Evolutionary conservation across 768 basidiomycete genomes (phyloP).

Genomic region (Hygrocybe coccinea): DNA sequence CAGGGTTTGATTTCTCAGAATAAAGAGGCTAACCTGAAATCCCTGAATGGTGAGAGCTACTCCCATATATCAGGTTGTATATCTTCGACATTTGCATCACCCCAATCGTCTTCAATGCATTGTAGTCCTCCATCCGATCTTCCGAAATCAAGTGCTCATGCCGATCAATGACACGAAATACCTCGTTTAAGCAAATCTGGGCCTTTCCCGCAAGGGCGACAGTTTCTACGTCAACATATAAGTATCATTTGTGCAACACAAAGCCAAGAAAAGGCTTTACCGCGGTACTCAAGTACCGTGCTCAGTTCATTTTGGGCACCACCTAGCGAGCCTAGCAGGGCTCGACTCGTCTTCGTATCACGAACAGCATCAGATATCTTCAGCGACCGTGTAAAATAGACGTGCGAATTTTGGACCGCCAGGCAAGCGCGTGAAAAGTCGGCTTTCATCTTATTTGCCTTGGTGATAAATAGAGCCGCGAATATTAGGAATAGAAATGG

Average conservation of each 20-base stretch:
- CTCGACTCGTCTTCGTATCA: background rate
- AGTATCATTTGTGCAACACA: background rate
- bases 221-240: background rate
- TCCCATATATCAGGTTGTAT: constrained; percentile 5
- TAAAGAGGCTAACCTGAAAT: background rate
- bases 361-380: background rate
- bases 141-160: constrained; percentile 5
- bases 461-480: background rate
- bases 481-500: background rate
- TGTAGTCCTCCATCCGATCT: constrained; percentile 5
- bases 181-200: constrained; percentile 4
- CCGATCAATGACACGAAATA: background rate
- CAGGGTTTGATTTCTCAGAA: background rate
- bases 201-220: background rate
- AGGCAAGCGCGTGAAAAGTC: constrained; percentile 2
- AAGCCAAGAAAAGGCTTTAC: background rate
- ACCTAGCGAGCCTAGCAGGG: background rate
- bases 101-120: background rate
- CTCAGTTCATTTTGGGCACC: background rate
- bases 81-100: constrained; percentile 6
- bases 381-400: background rate
- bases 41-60: background rate
- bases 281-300: background rate
- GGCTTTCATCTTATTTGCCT: constrained; percentile 3
- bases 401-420: background rate